Evolutionary conservation across 176 grass and related monocot species (phyloP).

Genomic region (Tuctoria greenei): DNA sequence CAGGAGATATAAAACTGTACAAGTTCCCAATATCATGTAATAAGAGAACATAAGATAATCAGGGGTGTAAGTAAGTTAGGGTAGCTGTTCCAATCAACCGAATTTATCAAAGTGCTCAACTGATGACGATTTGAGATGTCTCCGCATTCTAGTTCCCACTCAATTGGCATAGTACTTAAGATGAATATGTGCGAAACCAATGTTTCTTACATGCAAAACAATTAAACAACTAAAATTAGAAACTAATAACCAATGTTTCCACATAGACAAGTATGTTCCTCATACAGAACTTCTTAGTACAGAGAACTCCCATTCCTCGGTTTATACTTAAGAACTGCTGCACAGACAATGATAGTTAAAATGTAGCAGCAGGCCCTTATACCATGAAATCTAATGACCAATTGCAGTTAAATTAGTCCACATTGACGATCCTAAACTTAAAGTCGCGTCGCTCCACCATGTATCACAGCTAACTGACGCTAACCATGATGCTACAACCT

Average conservation of each 20-base stretch:
- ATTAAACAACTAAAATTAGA: not conserved
- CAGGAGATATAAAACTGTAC: not conserved
- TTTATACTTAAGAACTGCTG: slow-evolving; percentile 15
- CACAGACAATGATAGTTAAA: not conserved
- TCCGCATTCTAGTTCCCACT: not conserved
- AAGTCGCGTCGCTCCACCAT: not conserved
- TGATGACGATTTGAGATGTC: not conserved
- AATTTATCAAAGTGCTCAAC: slow-evolving; percentile 16
- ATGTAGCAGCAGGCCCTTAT: not conserved
- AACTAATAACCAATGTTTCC: not conserved
- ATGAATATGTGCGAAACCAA: not conserved
- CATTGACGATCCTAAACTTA: too few relatives aligned
- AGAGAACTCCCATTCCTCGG: not conserved
- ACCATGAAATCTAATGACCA: not conserved
- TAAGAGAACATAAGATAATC: not conserved
- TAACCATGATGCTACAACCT: not conserved
- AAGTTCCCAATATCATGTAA: not conserved
- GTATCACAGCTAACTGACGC: not conserved
- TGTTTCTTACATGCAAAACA: not conserved
- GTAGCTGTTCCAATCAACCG: not conserved
- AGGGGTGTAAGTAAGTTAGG: not conserved
- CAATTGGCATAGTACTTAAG: not conserved
- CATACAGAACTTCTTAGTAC: not conserved
- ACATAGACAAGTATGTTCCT: not conserved
- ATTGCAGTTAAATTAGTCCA: not conserved